Evolutionary conservation across 371 early-diverging fungal genomes (phyloP).

Genomic region (Catenaria anguillulae): DNA sequence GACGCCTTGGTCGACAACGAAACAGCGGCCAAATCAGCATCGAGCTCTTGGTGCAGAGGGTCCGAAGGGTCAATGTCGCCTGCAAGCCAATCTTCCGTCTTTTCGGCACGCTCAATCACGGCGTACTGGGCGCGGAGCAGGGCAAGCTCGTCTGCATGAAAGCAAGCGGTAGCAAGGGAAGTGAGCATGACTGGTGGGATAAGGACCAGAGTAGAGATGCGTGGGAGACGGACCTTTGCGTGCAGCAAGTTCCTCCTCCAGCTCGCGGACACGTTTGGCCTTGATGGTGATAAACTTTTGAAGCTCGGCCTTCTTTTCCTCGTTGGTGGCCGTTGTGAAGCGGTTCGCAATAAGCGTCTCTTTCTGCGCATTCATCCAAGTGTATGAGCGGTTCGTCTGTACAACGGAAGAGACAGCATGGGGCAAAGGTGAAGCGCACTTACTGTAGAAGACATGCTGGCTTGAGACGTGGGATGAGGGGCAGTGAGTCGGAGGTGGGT

Average conservation of each 20-base stretch:
- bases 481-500: too few species aligned
- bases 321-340: not conserved
- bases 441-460: too few species aligned
- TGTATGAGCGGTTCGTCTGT: too few species aligned
- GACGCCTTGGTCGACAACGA: not conserved
- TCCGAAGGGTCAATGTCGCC: not conserved
- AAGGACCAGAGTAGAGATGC: too few species aligned
- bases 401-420: too few species aligned
- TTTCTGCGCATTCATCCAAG: not conserved
- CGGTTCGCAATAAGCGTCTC: not conserved
- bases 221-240: not conserved
- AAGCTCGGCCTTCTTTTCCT: not conserved
- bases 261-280: not conserved
- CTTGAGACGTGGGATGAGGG: too few species aligned
- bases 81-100: not conserved
- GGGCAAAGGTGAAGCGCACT: too few species aligned
- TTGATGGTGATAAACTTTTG: not conserved
- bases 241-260: not conserved
- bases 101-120: not conserved
- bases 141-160: not conserved
- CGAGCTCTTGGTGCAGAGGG: not conserved
- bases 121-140: not conserved
- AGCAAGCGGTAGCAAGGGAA: too few species aligned
- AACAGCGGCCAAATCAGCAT: not conserved
- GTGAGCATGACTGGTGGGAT: too few species aligned